phyloP scores from a whole-genome alignment of 2,329 filamentous ascomycete species.

The Beauveria brongniartii region DNA sequence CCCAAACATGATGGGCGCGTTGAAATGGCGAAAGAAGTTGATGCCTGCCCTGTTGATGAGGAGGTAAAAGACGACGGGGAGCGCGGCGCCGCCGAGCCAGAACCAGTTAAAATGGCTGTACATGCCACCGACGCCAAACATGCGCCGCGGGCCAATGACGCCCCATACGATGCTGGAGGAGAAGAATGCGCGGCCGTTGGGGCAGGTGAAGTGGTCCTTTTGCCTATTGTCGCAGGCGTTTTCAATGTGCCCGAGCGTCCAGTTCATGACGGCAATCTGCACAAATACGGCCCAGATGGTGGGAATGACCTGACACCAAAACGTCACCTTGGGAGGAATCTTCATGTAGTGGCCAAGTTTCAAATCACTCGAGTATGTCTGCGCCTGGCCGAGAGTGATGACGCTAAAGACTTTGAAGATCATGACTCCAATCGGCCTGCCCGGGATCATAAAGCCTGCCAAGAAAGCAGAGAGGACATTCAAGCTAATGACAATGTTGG shows the following conservation, averaged over 20 bases:
- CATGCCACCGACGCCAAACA: constrained; percentile 45
- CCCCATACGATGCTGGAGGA: constrained; percentile 50
- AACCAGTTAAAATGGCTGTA: constrained; percentile 44
- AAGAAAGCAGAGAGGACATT: constrained; percentile 33
- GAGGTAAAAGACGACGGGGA: constrained; percentile 42
- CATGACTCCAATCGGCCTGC: constrained; percentile 18
- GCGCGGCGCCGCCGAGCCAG: constrained; percentile 41
- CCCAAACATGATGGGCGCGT: constrained; percentile 50
- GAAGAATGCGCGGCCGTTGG: constrained; percentile 37
- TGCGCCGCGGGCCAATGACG: constrained; percentile 46
- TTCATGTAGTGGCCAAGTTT: constrained; percentile 45
- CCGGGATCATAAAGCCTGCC: constrained; percentile 20
- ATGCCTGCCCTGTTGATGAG: constrained; percentile 21
- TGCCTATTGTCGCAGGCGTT: constrained; percentile 33
- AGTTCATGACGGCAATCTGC: constrained; percentile 38
- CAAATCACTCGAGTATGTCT: constrained; percentile 39
- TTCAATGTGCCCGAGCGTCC: constrained; percentile 37
- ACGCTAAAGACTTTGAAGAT: constrained; percentile 21
- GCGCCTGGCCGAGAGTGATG: constrained; percentile 29
- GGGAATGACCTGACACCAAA: constrained; percentile 31
- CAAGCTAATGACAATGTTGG: constrained; percentile 30
- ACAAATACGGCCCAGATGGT: constrained; percentile 37
- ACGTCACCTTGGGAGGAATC: constrained; percentile 32
- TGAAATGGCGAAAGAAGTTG: constrained; percentile 39
- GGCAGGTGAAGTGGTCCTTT: constrained; percentile 26